Percentiles rank a stretch among this genome's conserved stretches.
phyloP scores from a whole-genome alignment of 495 filamentous ascomycete species.

The Aspergillus wentii region DNA sequence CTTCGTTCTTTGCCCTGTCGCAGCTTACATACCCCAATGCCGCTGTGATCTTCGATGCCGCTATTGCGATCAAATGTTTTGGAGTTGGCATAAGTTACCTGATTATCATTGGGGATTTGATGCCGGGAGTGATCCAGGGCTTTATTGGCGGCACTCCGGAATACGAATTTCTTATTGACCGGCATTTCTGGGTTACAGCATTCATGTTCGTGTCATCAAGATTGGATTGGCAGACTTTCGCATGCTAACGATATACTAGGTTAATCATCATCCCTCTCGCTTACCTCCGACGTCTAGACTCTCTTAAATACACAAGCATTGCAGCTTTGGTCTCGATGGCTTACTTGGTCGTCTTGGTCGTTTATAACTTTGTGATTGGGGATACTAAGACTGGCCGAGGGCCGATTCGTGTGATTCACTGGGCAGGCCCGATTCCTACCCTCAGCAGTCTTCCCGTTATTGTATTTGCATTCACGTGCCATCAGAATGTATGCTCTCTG shows the following conservation, averaged over 20 bases:
- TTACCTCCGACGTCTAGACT: constrained; percentile 86
- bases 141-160: constrained; percentile 57
- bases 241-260: constrained; percentile 41
- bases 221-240: neutral
- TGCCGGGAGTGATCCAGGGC: constrained; percentile 87
- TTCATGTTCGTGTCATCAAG: constrained; percentile 64
- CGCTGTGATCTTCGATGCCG: constrained; percentile 89
- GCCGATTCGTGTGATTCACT: constrained; percentile 64
- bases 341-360: constrained; percentile 85
- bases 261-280: constrained; percentile 90
- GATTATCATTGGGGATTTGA: constrained; percentile 97
- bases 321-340: constrained; percentile 89
- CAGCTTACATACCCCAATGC: constrained; percentile 97
- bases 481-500: constrained; percentile 73
- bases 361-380: constrained; percentile 79
- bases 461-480: constrained; percentile 97
- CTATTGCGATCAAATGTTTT: constrained; percentile 97
- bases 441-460: constrained; percentile 89
- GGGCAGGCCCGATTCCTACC: constrained; percentile 71
- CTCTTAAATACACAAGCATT: constrained; percentile 93
- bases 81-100: constrained; percentile 94
- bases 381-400: constrained; percentile 72
- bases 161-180: constrained; percentile 71
- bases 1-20: constrained; percentile 87
- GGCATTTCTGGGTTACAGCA: constrained; percentile 96